These are phyloP conservation scores for Vitis hybrid DNA, from an alignment of 177 flowering plant genomes.

Conservation along the genomic window DNA sequence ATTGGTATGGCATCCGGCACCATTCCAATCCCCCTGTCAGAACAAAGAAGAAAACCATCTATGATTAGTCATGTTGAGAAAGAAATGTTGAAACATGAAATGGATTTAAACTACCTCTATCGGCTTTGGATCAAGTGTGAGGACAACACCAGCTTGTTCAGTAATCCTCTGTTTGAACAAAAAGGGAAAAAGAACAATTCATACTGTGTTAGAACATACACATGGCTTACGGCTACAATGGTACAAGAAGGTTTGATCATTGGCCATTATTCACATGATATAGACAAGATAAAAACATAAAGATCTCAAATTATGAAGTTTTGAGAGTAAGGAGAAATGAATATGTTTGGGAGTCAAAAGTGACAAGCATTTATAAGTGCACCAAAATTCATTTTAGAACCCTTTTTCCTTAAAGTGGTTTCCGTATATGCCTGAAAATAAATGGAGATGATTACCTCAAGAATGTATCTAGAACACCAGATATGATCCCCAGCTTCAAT, in stretches of 20 bases:
- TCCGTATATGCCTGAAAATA: background rate
- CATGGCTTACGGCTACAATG: too few relatives aligned
- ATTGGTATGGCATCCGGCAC: constrained; percentile 98
- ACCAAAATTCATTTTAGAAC: too few relatives aligned
- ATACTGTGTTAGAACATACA: background rate
- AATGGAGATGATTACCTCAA: constrained; percentile 60
- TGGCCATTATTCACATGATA: too few relatives aligned
- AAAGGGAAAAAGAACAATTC: constrained; percentile 8
- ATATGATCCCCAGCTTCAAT: constrained; percentile 96
- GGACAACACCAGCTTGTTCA: constrained; percentile 98
- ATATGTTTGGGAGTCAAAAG: too few relatives aligned
- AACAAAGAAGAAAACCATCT: background rate
- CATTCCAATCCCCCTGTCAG: constrained; percentile 97
- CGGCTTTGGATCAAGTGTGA: constrained; percentile 95
- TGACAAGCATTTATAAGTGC: too few relatives aligned
- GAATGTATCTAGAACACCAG: constrained; percentile 92
- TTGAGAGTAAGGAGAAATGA: too few relatives aligned
- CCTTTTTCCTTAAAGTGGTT: too few relatives aligned
- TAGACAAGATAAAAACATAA: too few relatives aligned
- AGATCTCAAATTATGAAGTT: too few relatives aligned
- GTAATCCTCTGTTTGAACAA: constrained; percentile 82
- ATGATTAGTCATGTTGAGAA: background rate
- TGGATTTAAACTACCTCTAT: constrained; percentile 62
- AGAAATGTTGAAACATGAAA: background rate
- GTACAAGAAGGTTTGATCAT: too few relatives aligned